Base-by-base conservation (phyloP, 1,284 basidiomycete genomes). In the Austroboletus niveus region DNA sequence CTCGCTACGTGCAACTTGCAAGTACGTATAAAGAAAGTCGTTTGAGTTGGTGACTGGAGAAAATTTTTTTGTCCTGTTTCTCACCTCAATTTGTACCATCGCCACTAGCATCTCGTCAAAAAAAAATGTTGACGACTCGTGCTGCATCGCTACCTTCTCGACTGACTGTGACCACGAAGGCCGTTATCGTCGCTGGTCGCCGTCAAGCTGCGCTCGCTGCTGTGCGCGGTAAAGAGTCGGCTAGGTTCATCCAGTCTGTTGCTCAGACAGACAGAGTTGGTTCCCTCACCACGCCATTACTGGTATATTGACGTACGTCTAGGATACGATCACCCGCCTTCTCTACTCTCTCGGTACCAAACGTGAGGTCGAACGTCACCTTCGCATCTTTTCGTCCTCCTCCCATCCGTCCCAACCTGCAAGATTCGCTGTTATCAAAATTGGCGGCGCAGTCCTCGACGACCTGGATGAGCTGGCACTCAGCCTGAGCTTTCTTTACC, bases 261-360 rank as follows among this genome's bases (percentile, higher is more conserved):
- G 69, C 68, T 34, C 67, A 69, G 47, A 70, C 70, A 20, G 67
- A 69, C 56, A 54, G 67, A 47, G 67, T 69, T 22, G 46, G 69
- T 43, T 12, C 47, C 24, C 44, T 30, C 29, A n/a, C 49, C 36
- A 24, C 15, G 1, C 45, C 22, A 42, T 36, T 17, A 15, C 29
- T 11, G 3, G 4, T 11, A 14, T 49, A n/a, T 54, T 61, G 48
- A 61, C 39, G 22, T 9, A 14, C 22, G 15, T 22, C 17, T 57
- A 94, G 92, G 92, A 95, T 66, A 95, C 92, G 4, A 95, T 95
- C 61, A 93, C 93, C 49, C 87, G 94, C 47, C 78, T 98, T 20
- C 80, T 98, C 41, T 97, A 97, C 75, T 97, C 94, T 35, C 88
- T 98, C 58, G 94, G 94, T 45, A 92, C 91, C 27, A 93, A 95